A percentile compares a stretch with the other conserved stretches of the same genome.
phyloP scores from a whole-genome alignment of 345 rosid species.

The Trapa bicornis region DNA sequence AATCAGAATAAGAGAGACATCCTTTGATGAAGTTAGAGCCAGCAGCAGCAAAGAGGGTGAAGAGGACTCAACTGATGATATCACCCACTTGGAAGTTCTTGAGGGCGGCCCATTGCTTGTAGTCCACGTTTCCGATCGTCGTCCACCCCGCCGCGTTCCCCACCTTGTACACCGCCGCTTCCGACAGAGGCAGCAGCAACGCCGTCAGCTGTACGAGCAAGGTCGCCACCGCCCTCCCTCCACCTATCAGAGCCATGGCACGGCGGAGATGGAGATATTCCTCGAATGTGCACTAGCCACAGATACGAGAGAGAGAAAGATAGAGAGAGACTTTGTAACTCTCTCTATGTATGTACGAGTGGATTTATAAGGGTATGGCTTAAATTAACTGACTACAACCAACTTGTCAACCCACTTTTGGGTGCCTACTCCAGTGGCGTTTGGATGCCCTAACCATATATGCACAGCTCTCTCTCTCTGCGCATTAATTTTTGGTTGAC shows the following conservation, averaged over 20 bases:
- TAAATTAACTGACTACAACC: too few species aligned
- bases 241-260: neutral
- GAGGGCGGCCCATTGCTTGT: conserved; percentile 71
- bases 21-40: neutral
- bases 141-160: conserved; percentile 94
- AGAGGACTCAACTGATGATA: conserved; percentile 36
- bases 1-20: too few species aligned
- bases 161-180: conserved; percentile 59
- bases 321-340: too few species aligned
- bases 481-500: neutral
- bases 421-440: too few species aligned
- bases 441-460: too few species aligned
- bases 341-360: too few species aligned
- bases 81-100: conserved; percentile 74
- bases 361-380: too few species aligned
- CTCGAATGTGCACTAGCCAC: too few species aligned
- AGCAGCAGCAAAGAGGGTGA: neutral
- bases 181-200: conserved; percentile 12
- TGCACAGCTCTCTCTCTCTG: neutral
- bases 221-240: neutral
- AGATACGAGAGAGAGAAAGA: too few species aligned
- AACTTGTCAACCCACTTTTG: too few species aligned
- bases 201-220: conserved; percentile 5
- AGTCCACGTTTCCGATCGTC: conserved; percentile 66
- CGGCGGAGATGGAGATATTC: neutral